phyloP scores from a whole-genome alignment of 163 green algal species.

The Scenedesmus sp. region DNA sequence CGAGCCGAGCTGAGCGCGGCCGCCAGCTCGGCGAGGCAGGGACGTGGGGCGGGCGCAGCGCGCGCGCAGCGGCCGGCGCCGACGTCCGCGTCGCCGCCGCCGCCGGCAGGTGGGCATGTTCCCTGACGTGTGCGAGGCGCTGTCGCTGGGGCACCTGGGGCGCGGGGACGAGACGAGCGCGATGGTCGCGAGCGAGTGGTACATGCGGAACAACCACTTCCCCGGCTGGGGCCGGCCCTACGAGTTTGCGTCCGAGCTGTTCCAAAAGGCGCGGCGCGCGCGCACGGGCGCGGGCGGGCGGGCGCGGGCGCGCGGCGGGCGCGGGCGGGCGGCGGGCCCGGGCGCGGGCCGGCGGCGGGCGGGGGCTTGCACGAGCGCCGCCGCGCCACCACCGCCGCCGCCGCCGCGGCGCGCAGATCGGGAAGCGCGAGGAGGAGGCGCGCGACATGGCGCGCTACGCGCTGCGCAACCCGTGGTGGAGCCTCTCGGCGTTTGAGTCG shows the following conservation, averaged over 20 bases:
- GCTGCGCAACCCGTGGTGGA: slow-evolving; percentile 82
- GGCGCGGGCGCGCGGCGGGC: too few relatives aligned
- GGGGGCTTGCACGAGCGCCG: neutral
- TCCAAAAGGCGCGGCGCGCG: slow-evolving; percentile 54
- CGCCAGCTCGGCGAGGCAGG: too few relatives aligned
- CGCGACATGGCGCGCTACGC: slow-evolving; percentile 68
- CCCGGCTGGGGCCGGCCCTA: slow-evolving; percentile 79
- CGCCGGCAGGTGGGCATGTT: slow-evolving; percentile 67
- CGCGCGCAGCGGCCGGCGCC: neutral
- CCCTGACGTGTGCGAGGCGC: slow-evolving; percentile 72
- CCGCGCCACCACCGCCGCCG: neutral
- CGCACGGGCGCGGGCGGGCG: too few relatives aligned
- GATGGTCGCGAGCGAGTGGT: slow-evolving; percentile 83
- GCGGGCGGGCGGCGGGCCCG: too few relatives aligned
- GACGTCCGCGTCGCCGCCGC: too few relatives aligned
- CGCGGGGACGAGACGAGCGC: slow-evolving; percentile 66
- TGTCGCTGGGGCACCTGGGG: slow-evolving; percentile 67
- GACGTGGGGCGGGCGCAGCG: too few relatives aligned
- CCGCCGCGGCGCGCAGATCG: neutral
- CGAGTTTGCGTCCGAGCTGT: slow-evolving; percentile 76
- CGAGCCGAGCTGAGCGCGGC: too few relatives aligned
- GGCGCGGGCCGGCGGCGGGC: too few relatives aligned
- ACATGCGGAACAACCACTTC: slow-evolving; percentile 83
- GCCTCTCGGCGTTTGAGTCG: slow-evolving; percentile 55
- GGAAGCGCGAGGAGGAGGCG: slow-evolving; percentile 63